phyloP scores from a whole-genome alignment of 2,329 filamentous ascomycete genomes.

The Harringtonia aguacate region DNA sequence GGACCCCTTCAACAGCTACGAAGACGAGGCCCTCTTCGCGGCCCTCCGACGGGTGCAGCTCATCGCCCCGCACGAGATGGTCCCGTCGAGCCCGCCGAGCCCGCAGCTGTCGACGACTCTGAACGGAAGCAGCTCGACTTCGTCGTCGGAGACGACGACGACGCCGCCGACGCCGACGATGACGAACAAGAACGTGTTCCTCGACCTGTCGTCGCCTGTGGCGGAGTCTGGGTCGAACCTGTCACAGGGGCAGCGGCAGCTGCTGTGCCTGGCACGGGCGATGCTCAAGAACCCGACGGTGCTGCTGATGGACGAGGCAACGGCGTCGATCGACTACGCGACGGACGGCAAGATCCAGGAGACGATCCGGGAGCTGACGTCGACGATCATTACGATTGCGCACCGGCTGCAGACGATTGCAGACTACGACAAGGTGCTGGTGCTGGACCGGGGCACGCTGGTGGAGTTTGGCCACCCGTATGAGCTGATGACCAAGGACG shows the following conservation, averaged over 20 bases:
- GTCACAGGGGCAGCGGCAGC: conserved; percentile 90
- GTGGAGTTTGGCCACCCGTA: conserved; percentile 88
- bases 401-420: conserved; percentile 94
- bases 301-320: conserved; percentile 98
- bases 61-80: conserved; percentile 50
- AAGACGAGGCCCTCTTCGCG: conserved; percentile 81
- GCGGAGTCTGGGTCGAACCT: conserved; percentile 89
- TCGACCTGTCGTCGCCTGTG: conserved; percentile 72
- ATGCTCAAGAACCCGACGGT: conserved; percentile 86
- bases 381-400: conserved; percentile 93
- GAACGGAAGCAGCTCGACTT: conserved; percentile 15
- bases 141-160: conserved; percentile 4
- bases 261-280: conserved; percentile 85
- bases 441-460: conserved; percentile 79
- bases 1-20: conserved; percentile 83
- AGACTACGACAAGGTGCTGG: conserved; percentile 95
- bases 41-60: conserved; percentile 83
- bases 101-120: conserved; percentile 5
- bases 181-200: conserved; percentile 92
- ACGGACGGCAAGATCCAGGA: conserved; percentile 95
- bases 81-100: conserved; percentile 12
- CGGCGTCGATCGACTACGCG: conserved; percentile 91
- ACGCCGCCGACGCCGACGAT: conserved; percentile 23
- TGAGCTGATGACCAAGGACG: conserved; percentile 62
- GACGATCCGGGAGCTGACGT: conserved; percentile 84